Base-by-base conservation (phyloP, 2,329 filamentous ascomycete species). In the Colletotrichum sp. region DNA sequence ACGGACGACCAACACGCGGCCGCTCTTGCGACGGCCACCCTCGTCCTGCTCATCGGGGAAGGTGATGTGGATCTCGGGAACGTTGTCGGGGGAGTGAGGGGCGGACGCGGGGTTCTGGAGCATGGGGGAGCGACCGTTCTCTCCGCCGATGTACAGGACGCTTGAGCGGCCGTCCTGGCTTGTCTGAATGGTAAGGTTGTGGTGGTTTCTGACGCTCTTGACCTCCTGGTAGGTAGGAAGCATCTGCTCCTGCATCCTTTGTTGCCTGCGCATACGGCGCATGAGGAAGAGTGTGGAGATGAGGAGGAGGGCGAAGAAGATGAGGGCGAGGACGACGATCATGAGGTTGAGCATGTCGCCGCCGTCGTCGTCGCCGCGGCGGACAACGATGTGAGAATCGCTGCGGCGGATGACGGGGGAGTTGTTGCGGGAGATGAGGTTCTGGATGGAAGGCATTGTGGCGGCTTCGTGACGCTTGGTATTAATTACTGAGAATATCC, bases 21-120 rank as follows among this genome's bases (percentile, higher is more conserved):
- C 96, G 79, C 94, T 95, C 87, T 94, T 94, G 80, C 91, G 90
- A 85, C 93, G 95, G 80, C 96, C 96, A 71, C 92, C 88, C 79
- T 95, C 95, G 82, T 98, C 96, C 80, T 98, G 93, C 88, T 99
- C 97, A 81, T 98, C 95, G 18, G 97, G 97, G 89, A 99, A 99
- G 44, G 97, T 99, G 85, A 99, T 98, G 86, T 96, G 95, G 82
- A 99, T 99, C 87, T 99, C 95, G 24, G 97, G 97, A 32, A 99
- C 91, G 79, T 94, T 94, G 85, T 92, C 95, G n/a, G 94, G 93
- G 62, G 94, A 95, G 80, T 94, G 88, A 26, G 96, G 95, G 18
- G 95, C 93, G 78, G 92, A 94, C 76, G 90, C 89, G 36, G 95
- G 94, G 85, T 95, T 95, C 78, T 93, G 90, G 79, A 96, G 92